Evolutionary conservation across 768 basidiomycete genomes (phyloP), one percentile per base, ranked within the genome.

Genomic region (Lentinula sp.): DNA sequence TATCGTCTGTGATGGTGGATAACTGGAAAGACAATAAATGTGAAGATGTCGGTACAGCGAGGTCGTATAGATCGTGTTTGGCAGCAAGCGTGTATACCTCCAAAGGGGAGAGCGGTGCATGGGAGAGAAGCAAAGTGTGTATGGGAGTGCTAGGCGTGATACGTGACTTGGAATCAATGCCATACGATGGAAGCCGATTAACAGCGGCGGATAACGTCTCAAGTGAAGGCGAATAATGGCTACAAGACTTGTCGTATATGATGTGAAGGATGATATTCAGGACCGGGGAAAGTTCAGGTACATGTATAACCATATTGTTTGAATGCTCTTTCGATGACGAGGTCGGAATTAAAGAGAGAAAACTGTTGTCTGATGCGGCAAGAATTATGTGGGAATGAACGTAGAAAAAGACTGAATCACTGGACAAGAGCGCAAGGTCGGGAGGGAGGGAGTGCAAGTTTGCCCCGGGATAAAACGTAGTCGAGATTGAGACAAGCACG

Each of bases 371-470:
- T 11, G 92, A 93, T 10, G 76, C 79, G 2, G 72, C 67, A 37
- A 88, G 76, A 46, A 93, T 74, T 56, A 83, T 66, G 46, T 83
- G 75, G 0, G 78, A 75, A 70, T 93, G 89, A 5, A 87, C 86
- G 67, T 93, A 93, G 79, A 94, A 94, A 72, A 91, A 91, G 43
- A 94, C 89, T 16, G 82, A 80, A 67, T 94, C 92, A 32, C 84
- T 79, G 2, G 89, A 86, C 59, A 91, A 74, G 54, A 91, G 73
- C 65, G 88, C 78, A 48, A 84, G 65, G 69, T 93, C 87, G 1
- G 88, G 84, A 1, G 78, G 76, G n/a, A 79, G 69, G 0, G 80
- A 66, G 39, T 82, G 76, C 62, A 51, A 21, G 15, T 49, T 57
- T 3, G 88, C 84, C 40, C 82, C 84, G 2, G 91, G 89, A 67